These are phyloP conservation scores for Chrysochromulina tobinii DNA, from an alignment of 78 protist genomes.

Conservation along the genomic window DNA sequence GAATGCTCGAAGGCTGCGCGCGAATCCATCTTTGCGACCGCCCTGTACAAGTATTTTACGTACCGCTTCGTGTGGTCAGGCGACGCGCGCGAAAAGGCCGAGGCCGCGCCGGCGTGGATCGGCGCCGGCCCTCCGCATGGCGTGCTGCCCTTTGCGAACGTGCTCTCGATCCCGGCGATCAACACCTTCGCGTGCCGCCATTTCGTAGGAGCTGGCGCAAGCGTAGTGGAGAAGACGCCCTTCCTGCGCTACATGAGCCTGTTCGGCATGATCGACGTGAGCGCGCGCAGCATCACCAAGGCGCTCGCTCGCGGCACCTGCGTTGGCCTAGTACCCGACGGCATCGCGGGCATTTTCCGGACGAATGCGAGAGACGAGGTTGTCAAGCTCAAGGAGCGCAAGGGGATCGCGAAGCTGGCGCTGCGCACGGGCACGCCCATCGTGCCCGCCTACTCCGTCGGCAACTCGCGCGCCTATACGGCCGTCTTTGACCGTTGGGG, in stretches of 20 bases:
- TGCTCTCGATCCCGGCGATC: background rate
- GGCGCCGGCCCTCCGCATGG: slow-evolving; percentile 28
- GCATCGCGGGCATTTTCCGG: slow-evolving; percentile 17
- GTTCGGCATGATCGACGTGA: background rate
- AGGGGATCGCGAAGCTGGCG: slow-evolving; percentile 18
- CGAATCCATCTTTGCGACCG: background rate
- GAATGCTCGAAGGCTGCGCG: background rate
- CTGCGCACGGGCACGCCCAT: slow-evolving; percentile 33
- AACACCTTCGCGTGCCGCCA: background rate
- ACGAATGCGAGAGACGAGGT: background rate
- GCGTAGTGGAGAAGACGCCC: background rate
- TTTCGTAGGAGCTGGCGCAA: background rate
- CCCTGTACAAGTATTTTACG: background rate
- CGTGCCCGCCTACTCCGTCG: background rate
- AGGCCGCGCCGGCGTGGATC: background rate
- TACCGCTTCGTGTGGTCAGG: background rate
- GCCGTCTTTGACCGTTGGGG: background rate
- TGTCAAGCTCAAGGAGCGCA: background rate
- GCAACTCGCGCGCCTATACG: background rate
- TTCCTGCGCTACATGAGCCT: slow-evolving; percentile 5
- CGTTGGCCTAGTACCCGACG: slow-evolving; percentile 26
- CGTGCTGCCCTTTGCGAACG: slow-evolving; percentile 8
- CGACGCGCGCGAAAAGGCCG: background rate
- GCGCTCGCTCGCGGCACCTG: background rate
- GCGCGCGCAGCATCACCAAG: background rate